A percentile compares a stretch with the other conserved stretches of the same genome.
Conservation (phyloP, 176 grass and related monocot genomes). For the Oryza glumipatula region DNA sequence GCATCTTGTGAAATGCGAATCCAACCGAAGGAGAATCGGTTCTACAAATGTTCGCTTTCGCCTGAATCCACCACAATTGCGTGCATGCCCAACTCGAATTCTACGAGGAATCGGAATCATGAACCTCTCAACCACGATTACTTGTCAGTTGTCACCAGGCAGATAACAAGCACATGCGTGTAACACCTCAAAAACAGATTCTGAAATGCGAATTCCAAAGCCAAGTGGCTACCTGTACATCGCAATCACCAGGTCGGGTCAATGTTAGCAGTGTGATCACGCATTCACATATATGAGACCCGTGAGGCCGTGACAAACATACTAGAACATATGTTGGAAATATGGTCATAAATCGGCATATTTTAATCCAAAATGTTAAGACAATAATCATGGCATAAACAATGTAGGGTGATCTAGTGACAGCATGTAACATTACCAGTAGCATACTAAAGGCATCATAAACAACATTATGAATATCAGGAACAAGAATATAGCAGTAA, state of each 20-base stretch:
- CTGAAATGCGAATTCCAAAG: neutral
- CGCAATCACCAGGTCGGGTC: neutral
- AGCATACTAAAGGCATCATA: too few relatives aligned
- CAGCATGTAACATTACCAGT: too few relatives aligned
- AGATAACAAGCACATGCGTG: neutral
- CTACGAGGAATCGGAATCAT: neutral
- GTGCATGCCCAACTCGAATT: neutral
- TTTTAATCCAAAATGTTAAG: too few relatives aligned
- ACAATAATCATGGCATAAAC: too few relatives aligned
- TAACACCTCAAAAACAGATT: neutral
- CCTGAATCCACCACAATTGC: slow-evolving; percentile 18
- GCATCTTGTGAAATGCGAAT: slow-evolving; percentile 22
- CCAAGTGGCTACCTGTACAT: neutral
- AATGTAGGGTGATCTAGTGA: too few relatives aligned
- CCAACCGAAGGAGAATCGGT: slow-evolving; percentile 12
- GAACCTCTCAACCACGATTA: too few relatives aligned
- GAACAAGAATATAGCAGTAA: too few relatives aligned
- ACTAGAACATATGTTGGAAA: neutral
- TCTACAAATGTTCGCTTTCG: slow-evolving; percentile 6
- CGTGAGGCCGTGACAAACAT: neutral
- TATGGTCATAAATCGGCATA: too few relatives aligned
- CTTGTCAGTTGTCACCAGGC: neutral
- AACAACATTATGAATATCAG: too few relatives aligned
- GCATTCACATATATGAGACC: neutral
- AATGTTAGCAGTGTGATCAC: neutral